Percentiles rank a stretch among this genome's conserved stretches.
phyloP scores from a whole-genome alignment of 1,139 yeast genomes.

The Zygosaccharomyces pseudobailii region DNA sequence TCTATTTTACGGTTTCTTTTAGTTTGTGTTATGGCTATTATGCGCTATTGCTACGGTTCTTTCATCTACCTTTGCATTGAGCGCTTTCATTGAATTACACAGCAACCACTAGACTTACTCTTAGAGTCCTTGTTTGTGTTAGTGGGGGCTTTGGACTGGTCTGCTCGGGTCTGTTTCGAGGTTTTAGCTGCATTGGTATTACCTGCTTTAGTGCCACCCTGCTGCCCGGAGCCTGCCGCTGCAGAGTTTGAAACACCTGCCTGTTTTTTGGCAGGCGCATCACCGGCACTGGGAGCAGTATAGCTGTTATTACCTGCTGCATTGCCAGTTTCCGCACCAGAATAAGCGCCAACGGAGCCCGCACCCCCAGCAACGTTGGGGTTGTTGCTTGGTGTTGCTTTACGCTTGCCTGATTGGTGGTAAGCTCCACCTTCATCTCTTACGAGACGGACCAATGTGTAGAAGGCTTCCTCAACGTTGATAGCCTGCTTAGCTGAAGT shows the following conservation, averaged over 20 bases:
- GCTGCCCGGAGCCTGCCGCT: constrained; percentile 6
- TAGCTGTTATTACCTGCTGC: constrained; percentile 2
- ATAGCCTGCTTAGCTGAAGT: constrained; percentile 91
- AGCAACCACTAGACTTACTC: constrained; percentile 20
- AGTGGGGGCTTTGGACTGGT: constrained; percentile 9
- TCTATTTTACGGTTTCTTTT: background rate
- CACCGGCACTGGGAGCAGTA: constrained; percentile 8
- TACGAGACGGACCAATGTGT: constrained; percentile 63
- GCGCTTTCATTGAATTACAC: constrained; percentile 15
- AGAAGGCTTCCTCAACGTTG: constrained; percentile 91
- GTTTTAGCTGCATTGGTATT: constrained; percentile 4
- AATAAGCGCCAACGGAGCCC: background rate
- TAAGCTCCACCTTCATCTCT: constrained; percentile 40
- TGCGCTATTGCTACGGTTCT: background rate
- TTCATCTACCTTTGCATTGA: background rate
- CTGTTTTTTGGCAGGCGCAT: constrained; percentile 6
- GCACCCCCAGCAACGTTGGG: constrained; percentile 12
- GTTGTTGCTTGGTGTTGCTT: constrained; percentile 6
- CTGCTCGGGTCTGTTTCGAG: constrained; percentile 9
- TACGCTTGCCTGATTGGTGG: constrained; percentile 18
- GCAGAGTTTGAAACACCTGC: constrained; percentile 3
- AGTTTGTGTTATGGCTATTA: background rate
- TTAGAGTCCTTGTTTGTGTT: constrained; percentile 10
- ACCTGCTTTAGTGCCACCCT: constrained; percentile 3
- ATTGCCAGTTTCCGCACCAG: constrained; percentile 1